These are phyloP conservation scores for Paramecium bursaria DNA, from an alignment of 73 alveolate species.

Conservation along the genomic window DNA sequence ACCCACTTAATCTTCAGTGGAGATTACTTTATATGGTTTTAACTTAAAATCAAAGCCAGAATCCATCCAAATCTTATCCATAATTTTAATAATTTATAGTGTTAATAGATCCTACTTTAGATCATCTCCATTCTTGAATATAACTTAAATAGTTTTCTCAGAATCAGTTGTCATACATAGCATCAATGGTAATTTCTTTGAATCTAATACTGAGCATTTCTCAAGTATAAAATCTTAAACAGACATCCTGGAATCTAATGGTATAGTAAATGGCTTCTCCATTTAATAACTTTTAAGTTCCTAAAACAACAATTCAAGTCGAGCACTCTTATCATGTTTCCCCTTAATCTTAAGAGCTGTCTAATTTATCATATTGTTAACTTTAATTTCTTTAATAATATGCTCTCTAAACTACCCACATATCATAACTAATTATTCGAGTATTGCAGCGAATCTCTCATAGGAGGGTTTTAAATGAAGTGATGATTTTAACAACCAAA, in stretches of 20 bases:
- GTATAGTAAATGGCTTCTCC: constrained; percentile 64
- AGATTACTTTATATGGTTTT: constrained; percentile 92
- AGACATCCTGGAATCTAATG: constrained; percentile 66
- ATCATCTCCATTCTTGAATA: constrained; percentile 93
- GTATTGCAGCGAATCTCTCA: constrained; percentile 81
- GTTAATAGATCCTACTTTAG: constrained; percentile 95
- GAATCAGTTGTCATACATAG: constrained; percentile 12
- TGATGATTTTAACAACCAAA: constrained; percentile 85
- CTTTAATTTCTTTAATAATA: constrained; percentile 75
- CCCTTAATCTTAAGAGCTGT: too few relatives aligned
- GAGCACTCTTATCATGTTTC: too few relatives aligned
- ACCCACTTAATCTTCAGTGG: constrained; percentile 94
- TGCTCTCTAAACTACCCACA: constrained; percentile 86
- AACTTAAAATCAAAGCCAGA: constrained; percentile 92
- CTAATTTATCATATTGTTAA: constrained; percentile 59
- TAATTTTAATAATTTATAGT: constrained; percentile 88
- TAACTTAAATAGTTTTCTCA: constrained; percentile 12
- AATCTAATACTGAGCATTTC: constrained; percentile 64
- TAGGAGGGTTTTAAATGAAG: constrained; percentile 80
- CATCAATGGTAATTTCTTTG: constrained; percentile 68
- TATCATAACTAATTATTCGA: constrained; percentile 81
- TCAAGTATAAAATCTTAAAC: constrained; percentile 38
- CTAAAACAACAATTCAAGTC: too few relatives aligned
- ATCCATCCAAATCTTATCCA: constrained; percentile 97
- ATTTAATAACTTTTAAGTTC: too few relatives aligned